Evolutionary conservation across 2,329 filamentous ascomycete species (phyloP).

Genomic region (Aureobasidium namibiae): DNA sequence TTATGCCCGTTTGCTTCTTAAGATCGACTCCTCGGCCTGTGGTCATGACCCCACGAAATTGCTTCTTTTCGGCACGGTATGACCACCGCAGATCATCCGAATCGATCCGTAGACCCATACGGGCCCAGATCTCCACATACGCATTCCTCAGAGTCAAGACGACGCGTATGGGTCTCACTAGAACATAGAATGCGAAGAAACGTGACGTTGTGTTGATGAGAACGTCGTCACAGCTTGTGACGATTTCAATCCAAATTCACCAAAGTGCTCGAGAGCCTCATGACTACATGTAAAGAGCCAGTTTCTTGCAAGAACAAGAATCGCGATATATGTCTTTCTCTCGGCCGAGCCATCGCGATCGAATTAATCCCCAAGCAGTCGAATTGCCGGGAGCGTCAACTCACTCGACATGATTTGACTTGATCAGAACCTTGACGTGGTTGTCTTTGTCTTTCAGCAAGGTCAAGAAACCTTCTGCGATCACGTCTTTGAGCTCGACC

Average conservation of each 20-base stretch:
- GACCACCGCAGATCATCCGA: not conserved
- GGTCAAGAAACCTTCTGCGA: conserved; percentile 39
- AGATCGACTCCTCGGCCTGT: not conserved
- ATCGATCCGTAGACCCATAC: not conserved
- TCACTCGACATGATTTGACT: not conserved
- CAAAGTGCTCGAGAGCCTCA: not conserved
- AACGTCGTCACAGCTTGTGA: not conserved
- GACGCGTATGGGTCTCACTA: not conserved
- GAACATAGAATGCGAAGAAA: not conserved
- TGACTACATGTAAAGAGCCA: conserved; percentile 5
- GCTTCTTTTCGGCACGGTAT: not conserved
- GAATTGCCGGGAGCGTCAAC: not conserved
- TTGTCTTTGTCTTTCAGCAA: conserved; percentile 43
- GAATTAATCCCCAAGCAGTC: not conserved
- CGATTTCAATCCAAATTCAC: not conserved
- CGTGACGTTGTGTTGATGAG: not conserved
- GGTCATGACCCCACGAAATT: not conserved
- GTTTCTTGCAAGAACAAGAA: not conserved
- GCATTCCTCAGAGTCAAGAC: not conserved
- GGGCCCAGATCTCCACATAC: not conserved
- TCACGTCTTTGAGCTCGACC: conserved; percentile 38
- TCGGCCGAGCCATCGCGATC: conserved; percentile 2
- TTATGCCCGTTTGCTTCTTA: not conserved
- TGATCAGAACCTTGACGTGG: conserved; percentile 41
- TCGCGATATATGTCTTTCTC: not conserved